Percentiles rank a stretch among this genome's conserved stretches.
Conservation (phyloP, 2,329 filamentous ascomycete species). For the Trichoderma polysporum region DNA sequence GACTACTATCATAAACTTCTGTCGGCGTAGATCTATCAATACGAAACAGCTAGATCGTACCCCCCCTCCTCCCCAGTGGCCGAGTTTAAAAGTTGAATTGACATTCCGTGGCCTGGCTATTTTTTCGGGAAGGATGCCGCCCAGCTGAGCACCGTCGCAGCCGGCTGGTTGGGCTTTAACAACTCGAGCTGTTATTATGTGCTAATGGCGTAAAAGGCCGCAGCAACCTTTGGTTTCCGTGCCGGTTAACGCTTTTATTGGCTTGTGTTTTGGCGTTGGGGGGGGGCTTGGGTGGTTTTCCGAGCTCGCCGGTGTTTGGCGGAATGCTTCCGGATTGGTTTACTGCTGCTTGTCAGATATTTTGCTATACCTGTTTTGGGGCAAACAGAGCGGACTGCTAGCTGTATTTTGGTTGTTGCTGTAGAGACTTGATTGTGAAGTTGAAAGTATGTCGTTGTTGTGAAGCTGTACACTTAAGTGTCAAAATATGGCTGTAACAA, state of each 20-base stretch:
- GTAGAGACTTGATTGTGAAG: too few relatives aligned
- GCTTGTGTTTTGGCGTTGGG: background rate
- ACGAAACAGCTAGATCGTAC: background rate
- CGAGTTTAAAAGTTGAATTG: background rate
- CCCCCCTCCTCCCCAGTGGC: background rate
- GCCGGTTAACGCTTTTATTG: background rate
- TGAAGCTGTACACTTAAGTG: too few relatives aligned
- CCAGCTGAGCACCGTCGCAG: background rate
- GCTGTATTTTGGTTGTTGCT: too few relatives aligned
- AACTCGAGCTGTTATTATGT: background rate
- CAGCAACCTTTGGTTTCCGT: background rate
- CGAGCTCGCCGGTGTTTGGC: background rate
- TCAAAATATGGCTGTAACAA: too few relatives aligned
- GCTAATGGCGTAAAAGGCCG: background rate
- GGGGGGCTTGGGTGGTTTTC: background rate
- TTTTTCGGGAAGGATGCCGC: background rate
- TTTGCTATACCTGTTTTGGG: too few relatives aligned
- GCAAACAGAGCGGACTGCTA: too few relatives aligned
- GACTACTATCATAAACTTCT: background rate
- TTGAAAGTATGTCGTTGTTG: too few relatives aligned
- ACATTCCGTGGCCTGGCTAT: background rate
- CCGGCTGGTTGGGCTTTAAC: background rate
- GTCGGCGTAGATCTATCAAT: slow-evolving; percentile 3
- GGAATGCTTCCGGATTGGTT: background rate
- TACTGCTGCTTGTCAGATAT: background rate